Base-by-base conservation (phyloP, 306 rosid genomes). In the Cucurbita pepo region DNA sequence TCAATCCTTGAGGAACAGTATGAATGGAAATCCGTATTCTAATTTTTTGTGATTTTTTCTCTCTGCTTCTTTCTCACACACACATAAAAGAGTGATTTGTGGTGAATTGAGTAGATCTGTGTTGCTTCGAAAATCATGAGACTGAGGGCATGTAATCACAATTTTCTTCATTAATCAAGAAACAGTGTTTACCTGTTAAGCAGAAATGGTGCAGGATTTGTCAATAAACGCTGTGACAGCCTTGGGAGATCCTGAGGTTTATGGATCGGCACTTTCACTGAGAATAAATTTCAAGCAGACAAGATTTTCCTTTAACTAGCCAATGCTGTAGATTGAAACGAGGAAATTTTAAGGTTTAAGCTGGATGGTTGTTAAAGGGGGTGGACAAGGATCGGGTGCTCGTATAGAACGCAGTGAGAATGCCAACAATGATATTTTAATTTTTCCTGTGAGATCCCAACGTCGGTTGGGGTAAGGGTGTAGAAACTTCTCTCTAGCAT, bases 401-500 rank as follows among this genome's bases (percentile, higher is more conserved):
- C 83, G 83, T 79, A 76, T 79, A 5, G 97, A 93, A 84, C 90
- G 81, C 50, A 93, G 98, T 56, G 97, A 90, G 81, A 90, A 84
- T 75, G 91, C 96, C 56, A 90, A 88, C 81, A 95, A 93, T 80
- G 90, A 85, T 85, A 86, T 93, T 40, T 85, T 93, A 88, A 75
- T 90, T 78, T 90, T 25, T 25, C 34, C 3, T 30, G 34, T 30
- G 34, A 30, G 3, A 30, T 30, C 34, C 3, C 34, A 30, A 30
- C 34, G 0, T 30, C 34, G 34, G 34, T 30, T 30, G 3, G 3
- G 34, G 3, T 30, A 30, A 30, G 34, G 3, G 34, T 30, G 34
- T 30, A 2, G 34, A 30, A 30, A 2, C 34, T 0, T 25, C 34
- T 30, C 3, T 2, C 3, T 30, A 30, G 34, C 3, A 30, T 0